phyloP scores from a whole-genome alignment of 495 filamentous ascomycete species.

The Penicillium canescens region DNA sequence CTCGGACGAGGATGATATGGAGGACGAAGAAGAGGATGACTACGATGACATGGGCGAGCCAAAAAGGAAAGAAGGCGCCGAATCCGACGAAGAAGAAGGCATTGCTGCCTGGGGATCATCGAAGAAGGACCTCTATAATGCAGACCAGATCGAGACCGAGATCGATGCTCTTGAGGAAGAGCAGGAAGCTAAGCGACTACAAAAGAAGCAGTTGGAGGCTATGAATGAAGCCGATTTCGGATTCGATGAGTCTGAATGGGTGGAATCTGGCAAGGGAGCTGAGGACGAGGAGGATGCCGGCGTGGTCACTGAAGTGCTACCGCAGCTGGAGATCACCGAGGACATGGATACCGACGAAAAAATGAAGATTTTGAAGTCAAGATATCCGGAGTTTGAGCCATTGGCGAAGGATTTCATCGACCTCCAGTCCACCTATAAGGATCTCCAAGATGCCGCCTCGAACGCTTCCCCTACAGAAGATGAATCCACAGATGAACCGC shows the following conservation, averaged over 20 bases:
- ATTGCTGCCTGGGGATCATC: slow-evolving; percentile 83
- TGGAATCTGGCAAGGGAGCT: slow-evolving; percentile 44
- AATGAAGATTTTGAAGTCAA: slow-evolving; percentile 68
- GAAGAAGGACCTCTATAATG: slow-evolving; percentile 89
- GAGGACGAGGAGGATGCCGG: slow-evolving; percentile 42
- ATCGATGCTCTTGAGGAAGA: slow-evolving; percentile 92
- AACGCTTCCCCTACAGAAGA: slow-evolving; percentile 48
- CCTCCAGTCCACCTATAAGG: slow-evolving; percentile 63
- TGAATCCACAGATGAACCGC: slow-evolving; percentile 29
- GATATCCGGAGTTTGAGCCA: slow-evolving; percentile 91
- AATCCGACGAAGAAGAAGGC: slow-evolving; percentile 63
- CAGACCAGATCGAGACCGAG: slow-evolving; percentile 86
- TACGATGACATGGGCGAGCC: slow-evolving; percentile 30
- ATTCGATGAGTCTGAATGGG: slow-evolving; percentile 87
- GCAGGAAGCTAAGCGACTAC: slow-evolving; percentile 78
- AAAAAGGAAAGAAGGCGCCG: slow-evolving; percentile 24
- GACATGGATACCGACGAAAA: slow-evolving; percentile 76
- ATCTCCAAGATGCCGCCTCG: slow-evolving; percentile 54
- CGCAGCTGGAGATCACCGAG: slow-evolving; percentile 76
- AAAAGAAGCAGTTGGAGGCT: slow-evolving; percentile 82
- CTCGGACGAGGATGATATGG: too few relatives aligned
- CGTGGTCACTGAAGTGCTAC: slow-evolving; percentile 78
- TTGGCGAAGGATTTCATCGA: slow-evolving; percentile 76
- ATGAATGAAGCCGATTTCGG: slow-evolving; percentile 90
- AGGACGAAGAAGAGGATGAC: slow-evolving; percentile 39